Evolutionary conservation across 1,284 basidiomycete genomes (phyloP).

Genomic region (Ganoderma lucidum): DNA sequence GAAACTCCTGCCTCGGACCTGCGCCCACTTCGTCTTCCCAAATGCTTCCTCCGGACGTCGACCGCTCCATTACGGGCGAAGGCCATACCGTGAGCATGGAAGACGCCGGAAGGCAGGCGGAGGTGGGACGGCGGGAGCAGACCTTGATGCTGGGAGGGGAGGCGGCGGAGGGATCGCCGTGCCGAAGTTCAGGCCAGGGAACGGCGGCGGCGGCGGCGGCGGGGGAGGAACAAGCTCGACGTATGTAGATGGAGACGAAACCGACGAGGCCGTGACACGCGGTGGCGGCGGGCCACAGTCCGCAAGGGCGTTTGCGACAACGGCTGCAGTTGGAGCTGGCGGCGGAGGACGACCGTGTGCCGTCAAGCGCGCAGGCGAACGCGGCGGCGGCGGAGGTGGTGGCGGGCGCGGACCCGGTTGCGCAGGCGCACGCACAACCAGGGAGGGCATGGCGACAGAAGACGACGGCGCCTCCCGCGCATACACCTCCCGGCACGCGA

Average conservation of each 20-base stretch:
- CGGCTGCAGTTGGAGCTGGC: background rate
- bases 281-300: background rate
- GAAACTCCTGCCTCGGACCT: conserved; percentile 34
- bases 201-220: too few relatives aligned
- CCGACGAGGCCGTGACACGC: background rate
- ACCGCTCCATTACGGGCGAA: conserved; percentile 21
- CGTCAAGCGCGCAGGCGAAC: conserved; percentile 1
- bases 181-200: too few relatives aligned
- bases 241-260: background rate
- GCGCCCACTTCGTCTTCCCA: conserved; percentile 18
- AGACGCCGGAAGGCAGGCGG: background rate
- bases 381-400: background rate
- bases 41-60: conserved; percentile 28
- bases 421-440: background rate
- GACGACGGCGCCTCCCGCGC: conserved; percentile 13
- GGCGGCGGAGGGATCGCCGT: background rate
- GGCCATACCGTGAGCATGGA: conserved; percentile 8
- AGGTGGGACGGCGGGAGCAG: background rate
- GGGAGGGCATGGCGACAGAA: background rate
- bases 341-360: background rate
- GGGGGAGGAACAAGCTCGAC: background rate
- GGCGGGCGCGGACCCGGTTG: background rate
- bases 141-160: background rate
- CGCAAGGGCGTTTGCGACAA: background rate
- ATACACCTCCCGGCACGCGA: conserved; percentile 20